A percentile compares a stretch with the other conserved stretches of the same genome.
Conservation (phyloP, 148 eudicot genomes). For the Chenopodium quinoa region DNA sequence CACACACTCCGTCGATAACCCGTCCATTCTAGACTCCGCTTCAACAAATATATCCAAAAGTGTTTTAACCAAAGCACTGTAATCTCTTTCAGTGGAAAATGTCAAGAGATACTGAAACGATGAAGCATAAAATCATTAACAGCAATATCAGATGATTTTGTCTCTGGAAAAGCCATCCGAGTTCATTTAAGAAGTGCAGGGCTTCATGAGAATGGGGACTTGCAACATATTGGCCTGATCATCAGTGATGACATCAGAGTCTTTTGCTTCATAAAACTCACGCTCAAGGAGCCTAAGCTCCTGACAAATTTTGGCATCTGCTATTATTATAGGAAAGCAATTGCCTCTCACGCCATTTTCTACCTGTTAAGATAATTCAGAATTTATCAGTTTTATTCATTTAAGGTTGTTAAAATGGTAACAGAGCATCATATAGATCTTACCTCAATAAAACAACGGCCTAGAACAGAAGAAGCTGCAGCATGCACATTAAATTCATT, state of each 20-base stretch:
- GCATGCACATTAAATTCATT: slow-evolving; percentile 41
- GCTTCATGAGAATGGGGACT: slow-evolving; percentile 28
- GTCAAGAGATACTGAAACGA: slow-evolving; percentile 36
- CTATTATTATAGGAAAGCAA: slow-evolving; percentile 72
- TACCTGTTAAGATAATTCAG: slow-evolving; percentile 47
- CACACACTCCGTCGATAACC: slow-evolving; percentile 22
- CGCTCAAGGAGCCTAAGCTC: slow-evolving; percentile 69
- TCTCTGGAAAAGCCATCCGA: slow-evolving; percentile 41
- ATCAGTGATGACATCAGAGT: slow-evolving; percentile 17
- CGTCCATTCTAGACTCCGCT: slow-evolving; percentile 21
- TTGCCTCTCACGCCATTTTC: slow-evolving; percentile 69
- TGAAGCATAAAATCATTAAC: slow-evolving; percentile 24
- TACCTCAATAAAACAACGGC: slow-evolving; percentile 89
- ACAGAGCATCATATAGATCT: slow-evolving; percentile 8
- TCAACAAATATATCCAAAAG: slow-evolving; percentile 29
- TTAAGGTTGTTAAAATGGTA: not conserved
- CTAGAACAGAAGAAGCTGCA: slow-evolving; percentile 35
- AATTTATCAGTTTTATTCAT: not conserved
- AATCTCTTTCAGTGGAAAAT: slow-evolving; percentile 37
- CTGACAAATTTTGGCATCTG: slow-evolving; percentile 61
- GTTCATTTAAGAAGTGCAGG: slow-evolving; percentile 33
- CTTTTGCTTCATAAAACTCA: slow-evolving; percentile 41
- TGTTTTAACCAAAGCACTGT: slow-evolving; percentile 31
- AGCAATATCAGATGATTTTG: slow-evolving; percentile 22
- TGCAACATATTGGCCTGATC: slow-evolving; percentile 13